phyloP scores from a whole-genome alignment of 2,329 filamentous ascomycete species.

The Pestalotiopsis sp. region DNA sequence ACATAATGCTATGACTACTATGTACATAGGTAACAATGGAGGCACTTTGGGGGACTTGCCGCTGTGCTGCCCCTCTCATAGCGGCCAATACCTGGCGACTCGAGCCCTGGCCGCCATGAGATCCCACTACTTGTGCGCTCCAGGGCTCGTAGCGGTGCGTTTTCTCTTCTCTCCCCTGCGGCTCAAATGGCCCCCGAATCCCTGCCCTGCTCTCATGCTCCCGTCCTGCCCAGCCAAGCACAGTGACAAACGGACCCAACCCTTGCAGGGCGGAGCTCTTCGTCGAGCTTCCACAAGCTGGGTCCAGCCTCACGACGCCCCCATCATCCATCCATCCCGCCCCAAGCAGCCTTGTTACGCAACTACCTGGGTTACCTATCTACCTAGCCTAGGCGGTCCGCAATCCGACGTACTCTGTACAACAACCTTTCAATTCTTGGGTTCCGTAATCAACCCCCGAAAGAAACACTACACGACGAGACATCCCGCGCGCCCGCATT shows the following conservation, averaged over 20 bases:
- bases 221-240: not conserved
- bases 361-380: not conserved
- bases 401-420: not conserved
- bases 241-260: not conserved
- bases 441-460: conserved; percentile 1
- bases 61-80: not conserved
- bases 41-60: not conserved
- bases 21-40: not conserved
- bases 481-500: not conserved
- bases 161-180: not conserved
- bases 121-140: not conserved
- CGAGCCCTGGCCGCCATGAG: not conserved
- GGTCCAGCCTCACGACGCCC: not conserved
- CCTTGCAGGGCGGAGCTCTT: not conserved
- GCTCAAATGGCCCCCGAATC: not conserved
- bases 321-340: not conserved
- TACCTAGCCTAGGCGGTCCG: not conserved
- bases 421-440: not conserved
- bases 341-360: not conserved
- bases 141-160: no score
- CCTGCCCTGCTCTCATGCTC: not conserved
- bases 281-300: conserved; percentile 2
- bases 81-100: not conserved
- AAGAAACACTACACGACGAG: not conserved
- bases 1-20: not conserved